Base-by-base conservation (phyloP, 2,329 filamentous ascomycete species). In the Beauveria australis region DNA sequence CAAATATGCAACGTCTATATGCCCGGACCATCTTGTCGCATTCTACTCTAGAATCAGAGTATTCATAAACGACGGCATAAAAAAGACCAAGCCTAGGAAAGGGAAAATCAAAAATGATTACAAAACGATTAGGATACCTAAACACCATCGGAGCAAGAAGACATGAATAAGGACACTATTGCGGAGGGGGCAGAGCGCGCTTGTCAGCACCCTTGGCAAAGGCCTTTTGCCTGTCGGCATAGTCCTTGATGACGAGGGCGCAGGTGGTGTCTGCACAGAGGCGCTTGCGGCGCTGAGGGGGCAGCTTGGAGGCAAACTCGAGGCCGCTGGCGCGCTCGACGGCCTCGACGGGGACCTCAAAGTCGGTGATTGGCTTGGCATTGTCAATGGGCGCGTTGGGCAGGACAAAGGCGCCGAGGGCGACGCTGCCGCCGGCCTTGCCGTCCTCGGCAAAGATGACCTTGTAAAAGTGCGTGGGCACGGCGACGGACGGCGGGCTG, bases 401-500 rank as follows among this genome's bases (percentile, higher is more conserved):
- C 68, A 99, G 80, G 58, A 99, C 93, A 70, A 99, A 99, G 8
- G 94, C 94, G 51, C 91, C 94, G 41, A 99, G 78, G 37, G 92
- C 91, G 40, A 99, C 94, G 64, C 88, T 88, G 19, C 90, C 89
- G 28, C 80, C 80, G 10, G 71, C 74, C 1, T 75, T 77, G 3
- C 89, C 89, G 69, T 96, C 91, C 76, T 99, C 94, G 28, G 91
- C 94, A 70, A 94, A 96, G 67, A 99, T 94, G 70, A 99, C 91
- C 79, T 99, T 99, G 83, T 96, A 99, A 78, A 99, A 99, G 75
- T 99, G 94, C 24, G 94, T 99, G 3, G 94, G 94, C 58, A 99
- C 94, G 28, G 94, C 92, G 60, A 99, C 89, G 69, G 92, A 95
- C 8, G 94, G 93, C 65, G 94, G 94, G 71, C 81, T 89, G 44